Evolutionary conservation across 148 eudicot species (phyloP), one percentile per base, ranked within the genome.

Genomic region (Diospyros lotus): DNA sequence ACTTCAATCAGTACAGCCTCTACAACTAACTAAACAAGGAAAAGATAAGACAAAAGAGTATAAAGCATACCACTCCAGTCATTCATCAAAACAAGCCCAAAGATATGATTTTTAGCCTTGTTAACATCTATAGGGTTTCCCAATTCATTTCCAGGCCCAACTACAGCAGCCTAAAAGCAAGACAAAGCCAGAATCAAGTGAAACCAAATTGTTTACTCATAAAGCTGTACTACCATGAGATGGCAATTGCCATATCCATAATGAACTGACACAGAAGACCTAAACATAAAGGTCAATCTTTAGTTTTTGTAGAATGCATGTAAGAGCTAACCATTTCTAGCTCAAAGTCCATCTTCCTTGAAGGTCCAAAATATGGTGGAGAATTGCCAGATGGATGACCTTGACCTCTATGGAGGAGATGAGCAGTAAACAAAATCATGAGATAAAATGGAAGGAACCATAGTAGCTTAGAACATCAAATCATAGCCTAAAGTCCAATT

Each of bases 51-150:
- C 61, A 67, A 8, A 6, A 58, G 58, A 11, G 58, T 15, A 64
- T 46, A 28, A 11, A 42, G 42, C 55, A 42, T 89, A 93, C 98
- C 98, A 83, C 98, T 93, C 98, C 98, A 93, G 77, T 93, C 98
- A 83, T 93, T 93, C 98, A 93, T 85, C 83, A 93, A 73, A 53
- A 93, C 94, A 68, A 93, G 89, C 79, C 98, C 98, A 82, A 93
- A 93, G 70, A 93, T 93, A 77, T 91, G 93, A 79, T 93, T 91
- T 77, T 91, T 86, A 71, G 98, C 98, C 79, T 89, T 82, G 80
- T 84, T 86, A 63, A 91, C 87, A 80, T 88, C 91, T 42, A 93
- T 77, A 55, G 96, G 74, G 67, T 82, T 88, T 73, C 98, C 98
- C 55, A 93, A 64, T 73, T 88, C 88, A 80, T 93, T 93, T 75